Evolutionary conservation across 2,329 filamentous ascomycete species (phyloP).

Genomic region (Ceratocystis lukuohia): DNA sequence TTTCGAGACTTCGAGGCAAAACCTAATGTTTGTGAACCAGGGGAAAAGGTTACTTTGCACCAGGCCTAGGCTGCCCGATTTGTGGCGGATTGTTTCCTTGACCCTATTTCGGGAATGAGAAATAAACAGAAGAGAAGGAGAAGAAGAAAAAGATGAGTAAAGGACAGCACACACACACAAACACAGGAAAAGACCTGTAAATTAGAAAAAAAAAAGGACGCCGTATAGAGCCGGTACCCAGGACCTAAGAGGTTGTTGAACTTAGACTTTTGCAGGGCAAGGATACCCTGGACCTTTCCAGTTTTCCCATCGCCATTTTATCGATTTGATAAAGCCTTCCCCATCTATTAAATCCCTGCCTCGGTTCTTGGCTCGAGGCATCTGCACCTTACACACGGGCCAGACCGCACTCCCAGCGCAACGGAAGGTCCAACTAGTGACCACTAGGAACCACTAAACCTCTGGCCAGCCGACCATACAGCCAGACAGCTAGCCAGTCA

Average conservation of each 20-base stretch:
- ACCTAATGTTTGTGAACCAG: not conserved
- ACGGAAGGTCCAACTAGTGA: conserved; percentile 1
- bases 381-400: not conserved
- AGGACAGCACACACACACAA: not conserved
- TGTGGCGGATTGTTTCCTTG: not conserved
- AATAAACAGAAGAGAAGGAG: no score
- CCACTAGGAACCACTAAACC: not conserved
- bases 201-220: not conserved
- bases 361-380: not conserved
- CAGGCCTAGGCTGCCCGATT: not conserved
- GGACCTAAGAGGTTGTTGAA: not conserved
- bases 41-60: not conserved
- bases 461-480: no score
- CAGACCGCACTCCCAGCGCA: conserved; percentile 4
- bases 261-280: not conserved
- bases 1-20: not conserved
- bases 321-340: not conserved
- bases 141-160: no score
- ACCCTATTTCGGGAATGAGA: no score
- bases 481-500: not conserved
- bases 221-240: not conserved
- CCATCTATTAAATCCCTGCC: conserved; percentile 1
- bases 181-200: not conserved
- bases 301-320: not conserved
- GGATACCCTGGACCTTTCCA: not conserved